Percentiles rank a stretch among this genome's conserved stretches.
These are phyloP conservation scores for Cladobotryum protrusum DNA, from an alignment of 2,329 filamentous ascomycete genomes.

Conservation along the genomic window DNA sequence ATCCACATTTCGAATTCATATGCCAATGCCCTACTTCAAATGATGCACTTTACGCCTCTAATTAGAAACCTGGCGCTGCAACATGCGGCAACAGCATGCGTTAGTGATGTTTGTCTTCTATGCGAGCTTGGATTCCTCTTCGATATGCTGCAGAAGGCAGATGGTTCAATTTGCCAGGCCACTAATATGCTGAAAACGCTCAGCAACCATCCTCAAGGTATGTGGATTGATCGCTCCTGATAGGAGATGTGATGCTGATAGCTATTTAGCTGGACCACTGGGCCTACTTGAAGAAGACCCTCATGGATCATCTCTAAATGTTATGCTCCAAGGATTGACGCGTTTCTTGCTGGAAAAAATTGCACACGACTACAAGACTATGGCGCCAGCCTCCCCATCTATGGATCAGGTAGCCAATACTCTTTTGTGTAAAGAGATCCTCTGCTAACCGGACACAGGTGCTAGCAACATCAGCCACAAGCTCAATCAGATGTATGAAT, in stretches of 20 bases:
- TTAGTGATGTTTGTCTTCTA: slow-evolving; percentile 75
- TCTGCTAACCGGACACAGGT: slow-evolving; percentile 22
- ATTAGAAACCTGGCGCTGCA: slow-evolving; percentile 82
- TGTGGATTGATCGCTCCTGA: too few relatives aligned
- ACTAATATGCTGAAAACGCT: slow-evolving; percentile 91
- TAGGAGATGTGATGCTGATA: slow-evolving; percentile 15
- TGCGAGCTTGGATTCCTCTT: slow-evolving; percentile 95
- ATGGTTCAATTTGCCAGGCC: slow-evolving; percentile 89
- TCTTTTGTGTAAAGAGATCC: neutral
- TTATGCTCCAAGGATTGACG: slow-evolving; percentile 80
- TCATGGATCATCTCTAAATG: slow-evolving; percentile 64
- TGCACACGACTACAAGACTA: slow-evolving; percentile 65
- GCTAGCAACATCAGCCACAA: slow-evolving; percentile 64
- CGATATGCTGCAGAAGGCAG: slow-evolving; percentile 96
- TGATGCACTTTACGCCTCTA: slow-evolving; percentile 84
- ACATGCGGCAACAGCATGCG: slow-evolving; percentile 79
- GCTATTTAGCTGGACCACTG: slow-evolving; percentile 55
- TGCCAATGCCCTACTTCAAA: slow-evolving; percentile 83
- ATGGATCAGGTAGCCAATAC: slow-evolving; percentile 59
- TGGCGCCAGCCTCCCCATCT: slow-evolving; percentile 53
- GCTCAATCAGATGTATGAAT: slow-evolving; percentile 74
- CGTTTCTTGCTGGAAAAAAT: slow-evolving; percentile 82
- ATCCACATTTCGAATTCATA: slow-evolving; percentile 97
- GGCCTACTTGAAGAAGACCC: slow-evolving; percentile 81
- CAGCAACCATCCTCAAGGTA: slow-evolving; percentile 71